Base-by-base conservation (phyloP, 2,329 filamentous ascomycete species). In the Coniochaeta pulveracea region DNA sequence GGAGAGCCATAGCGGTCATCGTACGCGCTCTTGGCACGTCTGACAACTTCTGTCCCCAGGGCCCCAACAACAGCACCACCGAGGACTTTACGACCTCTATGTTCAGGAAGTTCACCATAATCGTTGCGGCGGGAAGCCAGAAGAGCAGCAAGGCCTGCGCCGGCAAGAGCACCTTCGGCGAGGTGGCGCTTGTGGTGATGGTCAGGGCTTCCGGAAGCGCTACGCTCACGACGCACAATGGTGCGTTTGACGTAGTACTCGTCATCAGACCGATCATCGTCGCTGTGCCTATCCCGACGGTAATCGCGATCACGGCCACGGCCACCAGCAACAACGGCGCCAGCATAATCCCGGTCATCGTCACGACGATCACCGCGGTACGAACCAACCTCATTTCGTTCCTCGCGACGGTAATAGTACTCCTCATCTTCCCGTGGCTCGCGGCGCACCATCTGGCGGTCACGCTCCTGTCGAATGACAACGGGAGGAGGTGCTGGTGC, bases 91-190 rank as follows among this genome's bases (percentile, higher is more conserved):
- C 68, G 64, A 26, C 70, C 70, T 16, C 69, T 64, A 41, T 71
- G 55, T 14, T 69, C 62, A 0, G 56, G 56, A 4, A 67, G 46
- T 16, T 69, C 67, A 32, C 68, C 66, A 3, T 66, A 54, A 35
- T 59, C 60, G 33, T 64, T 61, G 30, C 69, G 63, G 14, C 72
- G 68, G 30, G 68, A 70, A 11, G 66, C 61, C 5, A 76, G 52
- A 3, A 79, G 52, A n/a, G 74, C 75, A 9, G 69, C 67, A 6
- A 75, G 52, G 31, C 74, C 75, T 12, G 75, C 75, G 11, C 73
- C 75, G 18, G 75, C 75, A 11, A 78, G 58, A 8, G 73, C 75
- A n/a, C 75, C 75, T 46, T 76, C 73, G 15, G 74, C 74, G 5
- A 80, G 51, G 43, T 76, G 69, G 26, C 69, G 67, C 49, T 64